A percentile compares a stretch with the other conserved stretches of the same genome.
Evolutionary conservation across 2,329 filamentous ascomycete genomes (phyloP).

Genomic region (Tympanopsis confertula): DNA sequence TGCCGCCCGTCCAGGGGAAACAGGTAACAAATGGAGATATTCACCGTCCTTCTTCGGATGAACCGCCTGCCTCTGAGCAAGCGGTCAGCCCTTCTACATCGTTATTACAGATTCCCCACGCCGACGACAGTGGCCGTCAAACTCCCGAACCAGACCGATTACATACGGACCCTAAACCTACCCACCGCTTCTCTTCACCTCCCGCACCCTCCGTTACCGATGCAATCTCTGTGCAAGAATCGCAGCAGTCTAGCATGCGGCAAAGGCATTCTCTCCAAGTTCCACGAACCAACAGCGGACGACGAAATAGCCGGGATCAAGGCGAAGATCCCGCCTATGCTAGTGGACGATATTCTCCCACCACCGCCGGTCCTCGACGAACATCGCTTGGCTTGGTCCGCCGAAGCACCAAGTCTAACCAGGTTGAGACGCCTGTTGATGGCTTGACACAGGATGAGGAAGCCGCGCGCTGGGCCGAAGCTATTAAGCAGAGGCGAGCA

Average conservation of each 20-base stretch:
- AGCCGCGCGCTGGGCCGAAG: constrained; percentile 82
- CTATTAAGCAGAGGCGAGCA: constrained; percentile 80
- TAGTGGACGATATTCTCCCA: not conserved
- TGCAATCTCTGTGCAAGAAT: not conserved
- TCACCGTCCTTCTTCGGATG: not conserved
- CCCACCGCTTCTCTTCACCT: not conserved
- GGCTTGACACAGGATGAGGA: constrained; percentile 82
- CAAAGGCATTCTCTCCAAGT: not conserved
- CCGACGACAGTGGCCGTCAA: not conserved
- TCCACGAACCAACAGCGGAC: not conserved
- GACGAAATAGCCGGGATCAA: not conserved
- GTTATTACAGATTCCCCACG: not conserved
- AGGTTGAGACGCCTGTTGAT: constrained; percentile 28
- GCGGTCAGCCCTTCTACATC: not conserved
- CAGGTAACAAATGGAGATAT: not conserved
- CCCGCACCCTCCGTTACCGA: not conserved
- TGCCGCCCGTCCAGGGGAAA: not conserved
- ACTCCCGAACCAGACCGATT: not conserved
- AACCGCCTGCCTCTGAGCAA: not conserved
- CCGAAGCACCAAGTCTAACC: not conserved
- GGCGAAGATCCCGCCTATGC: not conserved
- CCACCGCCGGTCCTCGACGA: not conserved
- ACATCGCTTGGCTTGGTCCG: not conserved
- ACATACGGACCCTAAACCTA: not conserved
- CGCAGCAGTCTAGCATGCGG: not conserved